These are phyloP conservation scores for Boletus sp. DNA, from an alignment of 768 basidiomycete species.

Conservation along the genomic window DNA sequence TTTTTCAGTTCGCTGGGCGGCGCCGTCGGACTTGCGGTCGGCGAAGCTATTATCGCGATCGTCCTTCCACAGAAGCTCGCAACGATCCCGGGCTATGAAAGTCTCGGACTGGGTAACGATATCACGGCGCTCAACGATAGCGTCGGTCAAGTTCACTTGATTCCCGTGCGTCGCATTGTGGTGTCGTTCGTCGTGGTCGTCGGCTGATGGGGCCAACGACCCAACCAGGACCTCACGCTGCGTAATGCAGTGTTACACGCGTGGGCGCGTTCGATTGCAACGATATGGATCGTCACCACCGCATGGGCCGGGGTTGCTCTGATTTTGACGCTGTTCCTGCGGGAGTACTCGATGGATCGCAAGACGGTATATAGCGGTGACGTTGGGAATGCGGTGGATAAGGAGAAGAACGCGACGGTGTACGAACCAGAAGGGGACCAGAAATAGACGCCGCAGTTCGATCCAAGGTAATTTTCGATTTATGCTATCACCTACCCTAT, in stretches of 20 bases:
- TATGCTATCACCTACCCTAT: no score
- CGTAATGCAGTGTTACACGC: slow-evolving; percentile 52
- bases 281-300: slow-evolving; percentile 64
- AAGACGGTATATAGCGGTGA: slow-evolving; percentile 41
- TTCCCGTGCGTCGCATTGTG: slow-evolving; percentile 4
- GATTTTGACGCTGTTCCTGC: slow-evolving; percentile 50
- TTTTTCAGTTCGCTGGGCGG: slow-evolving; percentile 60
- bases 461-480: no score
- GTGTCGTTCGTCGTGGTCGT: not conserved
- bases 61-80: slow-evolving; percentile 40
- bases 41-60: slow-evolving; percentile 66
- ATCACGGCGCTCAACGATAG: slow-evolving; percentile 43
- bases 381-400: slow-evolving; percentile 20
- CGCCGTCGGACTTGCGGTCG: slow-evolving; percentile 68
- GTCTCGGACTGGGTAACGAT: slow-evolving; percentile 33
- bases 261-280: slow-evolving; percentile 59
- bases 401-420: not conserved
- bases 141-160: slow-evolving; percentile 40
- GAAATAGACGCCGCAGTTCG: no score
- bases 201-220: not conserved
- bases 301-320: slow-evolving; percentile 44
- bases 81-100: slow-evolving; percentile 30
- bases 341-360: slow-evolving; percentile 59
- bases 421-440: no score
- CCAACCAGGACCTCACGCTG: not conserved